A percentile compares a stretch with the other conserved stretches of the same genome.
Conservation (phyloP, 2,329 filamentous ascomycete genomes). For the Clonostachys rhizophaga region DNA sequence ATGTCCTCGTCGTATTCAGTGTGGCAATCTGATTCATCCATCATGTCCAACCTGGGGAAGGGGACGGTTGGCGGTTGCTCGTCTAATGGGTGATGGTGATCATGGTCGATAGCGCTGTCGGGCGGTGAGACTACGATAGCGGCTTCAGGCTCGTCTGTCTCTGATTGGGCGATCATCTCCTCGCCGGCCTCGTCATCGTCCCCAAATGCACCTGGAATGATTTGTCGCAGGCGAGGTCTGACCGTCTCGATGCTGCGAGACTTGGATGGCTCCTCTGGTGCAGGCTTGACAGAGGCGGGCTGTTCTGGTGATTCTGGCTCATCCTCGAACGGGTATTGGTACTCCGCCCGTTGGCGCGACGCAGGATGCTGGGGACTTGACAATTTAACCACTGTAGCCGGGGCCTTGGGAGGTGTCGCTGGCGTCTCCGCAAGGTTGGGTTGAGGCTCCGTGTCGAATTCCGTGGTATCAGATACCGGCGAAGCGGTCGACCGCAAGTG, state of each 20-base stretch:
- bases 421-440: conserved; percentile 42
- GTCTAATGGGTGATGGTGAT: conserved; percentile 4
- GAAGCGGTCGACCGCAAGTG: conserved; percentile 56
- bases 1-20: conserved; percentile 22
- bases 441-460: conserved; percentile 71
- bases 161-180: conserved; percentile 6
- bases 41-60: conserved; percentile 25
- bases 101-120: conserved; percentile 1
- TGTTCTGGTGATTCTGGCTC: conserved; percentile 21
- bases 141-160: conserved; percentile 21
- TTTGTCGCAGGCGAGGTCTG: neutral
- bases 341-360: conserved; percentile 29
- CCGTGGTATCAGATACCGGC: conserved; percentile 55
- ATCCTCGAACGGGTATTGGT: conserved; percentile 47
- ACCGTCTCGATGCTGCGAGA: too few species aligned
- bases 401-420: conserved; percentile 13
- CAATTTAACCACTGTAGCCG: conserved; percentile 17
- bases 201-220: conserved; percentile 20
- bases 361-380: conserved; percentile 17
- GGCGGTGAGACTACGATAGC: conserved; percentile 44
- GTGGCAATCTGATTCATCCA: conserved; percentile 30
- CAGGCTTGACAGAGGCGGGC: neutral
- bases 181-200: conserved; percentile 27
- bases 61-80: conserved; percentile 14
- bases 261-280: neutral